A percentile compares a stretch with the other conserved stretches of the same genome.
These are phyloP conservation scores for Claviceps cyperi DNA, from an alignment of 2,329 filamentous ascomycete genomes.

Conservation along the genomic window DNA sequence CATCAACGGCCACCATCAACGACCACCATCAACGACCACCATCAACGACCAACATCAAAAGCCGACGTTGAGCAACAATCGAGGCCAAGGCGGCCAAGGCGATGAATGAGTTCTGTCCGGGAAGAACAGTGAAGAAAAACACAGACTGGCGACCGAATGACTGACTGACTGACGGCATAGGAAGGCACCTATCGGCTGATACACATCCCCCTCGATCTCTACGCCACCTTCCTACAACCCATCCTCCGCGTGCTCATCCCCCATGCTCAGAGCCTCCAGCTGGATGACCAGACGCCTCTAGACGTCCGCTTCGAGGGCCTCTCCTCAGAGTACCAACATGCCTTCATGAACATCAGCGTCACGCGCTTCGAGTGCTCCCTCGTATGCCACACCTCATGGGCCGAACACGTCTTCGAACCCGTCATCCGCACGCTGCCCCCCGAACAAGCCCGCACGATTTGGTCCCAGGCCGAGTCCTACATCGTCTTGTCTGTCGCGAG, in stretches of 20 bases:
- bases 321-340: constrained; percentile 43
- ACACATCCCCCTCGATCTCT: constrained; percentile 71
- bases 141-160: not conserved
- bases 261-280: constrained; percentile 30
- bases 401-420: constrained; percentile 60
- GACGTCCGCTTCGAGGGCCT: constrained; percentile 30
- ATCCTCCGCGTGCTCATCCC: constrained; percentile 78
- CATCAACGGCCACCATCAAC: too few relatives aligned
- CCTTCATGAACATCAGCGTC: constrained; percentile 85
- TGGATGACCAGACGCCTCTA: constrained; percentile 18
- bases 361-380: constrained; percentile 88
- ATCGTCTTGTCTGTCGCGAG: constrained; percentile 82
- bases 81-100: too few relatives aligned
- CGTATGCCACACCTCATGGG: constrained; percentile 67
- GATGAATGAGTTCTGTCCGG: too few relatives aligned
- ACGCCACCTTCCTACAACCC: constrained; percentile 67
- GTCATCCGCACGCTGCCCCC: constrained; percentile 49
- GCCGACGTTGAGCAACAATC: too few relatives aligned
- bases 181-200: constrained; percentile 78
- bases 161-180: constrained; percentile 28
- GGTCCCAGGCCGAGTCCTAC: constrained; percentile 71
- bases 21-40: too few relatives aligned
- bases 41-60: not conserved
- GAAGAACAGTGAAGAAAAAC: not conserved
- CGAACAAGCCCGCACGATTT: constrained; percentile 38